phyloP scores from a whole-genome alignment of 1,284 basidiomycete genomes.

The Ganoderma sinense region DNA sequence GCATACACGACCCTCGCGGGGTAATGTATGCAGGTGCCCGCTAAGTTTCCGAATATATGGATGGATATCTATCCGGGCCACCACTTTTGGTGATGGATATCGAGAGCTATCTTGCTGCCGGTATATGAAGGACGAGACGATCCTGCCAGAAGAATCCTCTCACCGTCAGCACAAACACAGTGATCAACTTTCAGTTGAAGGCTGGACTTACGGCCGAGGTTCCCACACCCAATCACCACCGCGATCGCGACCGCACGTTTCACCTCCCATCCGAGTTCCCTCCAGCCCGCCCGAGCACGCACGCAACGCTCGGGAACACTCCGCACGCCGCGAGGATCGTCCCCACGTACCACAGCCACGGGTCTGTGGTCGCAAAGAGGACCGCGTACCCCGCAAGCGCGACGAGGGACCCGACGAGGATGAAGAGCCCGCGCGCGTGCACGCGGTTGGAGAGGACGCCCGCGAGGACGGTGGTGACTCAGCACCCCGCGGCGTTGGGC shows the following conservation, averaged over 20 bases:
- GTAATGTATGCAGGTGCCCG: too few relatives aligned
- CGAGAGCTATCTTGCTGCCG: slow-evolving; percentile 24
- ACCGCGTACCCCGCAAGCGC: slow-evolving; percentile 71
- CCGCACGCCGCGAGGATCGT: slow-evolving; percentile 66
- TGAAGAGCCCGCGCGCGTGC: slow-evolving; percentile 56
- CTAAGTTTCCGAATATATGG: too few relatives aligned
- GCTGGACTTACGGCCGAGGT: slow-evolving; percentile 53
- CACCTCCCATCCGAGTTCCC: slow-evolving; percentile 74
- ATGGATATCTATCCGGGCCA: too few relatives aligned
- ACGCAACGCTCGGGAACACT: slow-evolving; percentile 66
- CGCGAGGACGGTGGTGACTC: slow-evolving; percentile 20
- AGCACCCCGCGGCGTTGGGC: slow-evolving; percentile 25
- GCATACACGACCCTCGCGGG: too few relatives aligned
- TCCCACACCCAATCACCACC: slow-evolving; percentile 72
- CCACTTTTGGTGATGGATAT: slow-evolving; percentile 9
- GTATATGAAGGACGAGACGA: slow-evolving; percentile 31
- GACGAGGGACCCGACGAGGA: slow-evolving; percentile 57
- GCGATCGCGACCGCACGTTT: slow-evolving; percentile 72
- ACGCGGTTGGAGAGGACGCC: slow-evolving; percentile 21
- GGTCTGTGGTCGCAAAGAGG: slow-evolving; percentile 52
- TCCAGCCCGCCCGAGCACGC: slow-evolving; percentile 67
- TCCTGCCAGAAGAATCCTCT: slow-evolving; percentile 1
- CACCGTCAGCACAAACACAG: background rate
- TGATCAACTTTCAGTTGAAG: too few relatives aligned
- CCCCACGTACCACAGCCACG: slow-evolving; percentile 66